phyloP scores from a whole-genome alignment of 1,139 yeast species.

The Candida dubliniensis region DNA sequence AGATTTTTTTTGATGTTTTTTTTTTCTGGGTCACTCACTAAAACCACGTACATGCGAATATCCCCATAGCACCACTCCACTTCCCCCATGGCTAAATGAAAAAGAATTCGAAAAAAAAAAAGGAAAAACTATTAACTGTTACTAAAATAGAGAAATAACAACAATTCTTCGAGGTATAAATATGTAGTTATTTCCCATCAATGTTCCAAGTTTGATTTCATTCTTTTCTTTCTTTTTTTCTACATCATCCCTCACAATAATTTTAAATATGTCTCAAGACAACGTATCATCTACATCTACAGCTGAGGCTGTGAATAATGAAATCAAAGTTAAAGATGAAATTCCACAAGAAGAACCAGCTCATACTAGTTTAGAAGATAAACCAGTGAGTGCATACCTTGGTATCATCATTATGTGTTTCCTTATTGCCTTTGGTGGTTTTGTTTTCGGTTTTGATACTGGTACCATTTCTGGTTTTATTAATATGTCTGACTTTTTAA shows the following conservation, averaged over 20 bases:
- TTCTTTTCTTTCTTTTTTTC: not conserved
- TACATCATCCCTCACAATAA: conserved; percentile 3
- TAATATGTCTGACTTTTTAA: conserved; percentile 53
- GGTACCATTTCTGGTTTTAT: conserved; percentile 73
- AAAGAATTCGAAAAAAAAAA: too few species aligned
- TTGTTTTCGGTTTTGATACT: conserved; percentile 73
- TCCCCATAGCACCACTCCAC: too few species aligned
- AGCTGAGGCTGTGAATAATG: conserved; percentile 77
- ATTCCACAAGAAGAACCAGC: conserved; percentile 6
- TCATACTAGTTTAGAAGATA: conserved; percentile 5
- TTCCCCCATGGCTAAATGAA: too few species aligned
- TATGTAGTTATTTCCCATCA: not conserved
- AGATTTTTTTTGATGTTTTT: too few species aligned
- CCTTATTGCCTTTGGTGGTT: conserved; percentile 61
- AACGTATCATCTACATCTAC: conserved; percentile 11
- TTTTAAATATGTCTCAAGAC: conserved; percentile 11
- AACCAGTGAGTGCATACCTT: conserved; percentile 10
- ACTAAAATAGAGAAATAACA: not conserved
- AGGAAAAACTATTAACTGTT: too few species aligned
- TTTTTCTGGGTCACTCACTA: too few species aligned
- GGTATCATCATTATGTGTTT: conserved; percentile 25
- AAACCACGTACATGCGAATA: too few species aligned
- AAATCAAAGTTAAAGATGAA: conserved; percentile 64
- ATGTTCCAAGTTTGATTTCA: not conserved
- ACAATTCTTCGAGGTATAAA: conserved; percentile 1